Conservation (phyloP, 306 rosid species). For the Parietaria judaica region DNA sequence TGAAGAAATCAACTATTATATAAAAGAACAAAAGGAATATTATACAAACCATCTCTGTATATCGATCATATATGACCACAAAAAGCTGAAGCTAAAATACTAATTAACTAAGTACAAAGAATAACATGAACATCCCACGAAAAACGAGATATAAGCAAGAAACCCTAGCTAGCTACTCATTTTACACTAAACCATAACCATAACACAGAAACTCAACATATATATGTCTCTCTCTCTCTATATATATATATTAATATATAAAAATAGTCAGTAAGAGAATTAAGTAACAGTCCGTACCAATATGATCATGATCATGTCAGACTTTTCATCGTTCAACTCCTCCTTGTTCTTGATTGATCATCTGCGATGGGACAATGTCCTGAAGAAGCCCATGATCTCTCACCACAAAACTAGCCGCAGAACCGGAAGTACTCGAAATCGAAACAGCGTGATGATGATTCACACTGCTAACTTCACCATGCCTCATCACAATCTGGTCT, state of each 20-base stretch:
- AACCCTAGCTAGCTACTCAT: constrained; percentile 1
- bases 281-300: not conserved
- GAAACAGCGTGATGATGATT: constrained; percentile 10
- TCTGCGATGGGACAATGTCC: constrained; percentile 63
- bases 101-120: constrained; percentile 1
- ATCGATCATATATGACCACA: not conserved
- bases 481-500: constrained; percentile 6
- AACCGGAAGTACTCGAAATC: not conserved
- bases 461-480: not conserved
- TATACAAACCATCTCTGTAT: constrained; percentile 1
- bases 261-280: not conserved
- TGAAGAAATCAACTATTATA: not conserved
- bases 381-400: constrained; percentile 78
- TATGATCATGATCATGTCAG: not conserved
- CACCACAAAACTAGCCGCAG: constrained; percentile 17
- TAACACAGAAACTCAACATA: not conserved
- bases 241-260: not conserved
- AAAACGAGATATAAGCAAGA: not conserved
- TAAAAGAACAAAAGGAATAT: not conserved
- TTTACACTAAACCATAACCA: not conserved
- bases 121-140: not conserved
- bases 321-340: not conserved
- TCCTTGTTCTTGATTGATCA: constrained; percentile 32
- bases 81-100: not conserved
- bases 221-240: not conserved